Evolutionary conservation across 2,329 filamentous ascomycete species (phyloP).

Genomic region (Orbilia javanica): DNA sequence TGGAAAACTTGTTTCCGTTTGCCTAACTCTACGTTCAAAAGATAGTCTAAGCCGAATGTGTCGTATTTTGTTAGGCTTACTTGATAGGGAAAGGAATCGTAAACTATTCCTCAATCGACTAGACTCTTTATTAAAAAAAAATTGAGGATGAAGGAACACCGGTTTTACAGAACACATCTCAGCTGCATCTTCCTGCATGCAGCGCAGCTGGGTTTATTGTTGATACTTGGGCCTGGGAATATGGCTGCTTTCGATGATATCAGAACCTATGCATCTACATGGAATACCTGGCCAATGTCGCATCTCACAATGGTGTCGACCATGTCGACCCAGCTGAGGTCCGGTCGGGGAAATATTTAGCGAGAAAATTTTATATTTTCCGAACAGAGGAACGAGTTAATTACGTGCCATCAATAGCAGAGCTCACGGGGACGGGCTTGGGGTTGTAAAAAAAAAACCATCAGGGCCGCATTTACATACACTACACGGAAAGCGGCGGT

Average conservation of each 20-base stretch:
- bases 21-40: background rate
- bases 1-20: constrained; percentile 9
- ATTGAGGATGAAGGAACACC: background rate
- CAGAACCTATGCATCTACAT: constrained; percentile 9
- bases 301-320: background rate
- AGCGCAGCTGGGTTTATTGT: background rate
- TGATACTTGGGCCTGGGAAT: background rate
- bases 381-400: background rate
- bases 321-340: no score
- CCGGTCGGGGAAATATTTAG: constrained; percentile 19
- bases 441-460: background rate
- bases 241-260: background rate
- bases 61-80: constrained; percentile 1
- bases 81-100: background rate
- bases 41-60: background rate
- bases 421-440: background rate
- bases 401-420: background rate
- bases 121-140: no score
- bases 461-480: background rate
- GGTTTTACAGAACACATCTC: background rate
- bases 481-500: background rate
- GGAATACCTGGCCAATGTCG: background rate
- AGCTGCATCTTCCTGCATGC: background rate
- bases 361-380: background rate
- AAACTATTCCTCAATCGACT: background rate